Base-by-base conservation (phyloP, 140 eudicot species). In the Anethum foeniculum region DNA sequence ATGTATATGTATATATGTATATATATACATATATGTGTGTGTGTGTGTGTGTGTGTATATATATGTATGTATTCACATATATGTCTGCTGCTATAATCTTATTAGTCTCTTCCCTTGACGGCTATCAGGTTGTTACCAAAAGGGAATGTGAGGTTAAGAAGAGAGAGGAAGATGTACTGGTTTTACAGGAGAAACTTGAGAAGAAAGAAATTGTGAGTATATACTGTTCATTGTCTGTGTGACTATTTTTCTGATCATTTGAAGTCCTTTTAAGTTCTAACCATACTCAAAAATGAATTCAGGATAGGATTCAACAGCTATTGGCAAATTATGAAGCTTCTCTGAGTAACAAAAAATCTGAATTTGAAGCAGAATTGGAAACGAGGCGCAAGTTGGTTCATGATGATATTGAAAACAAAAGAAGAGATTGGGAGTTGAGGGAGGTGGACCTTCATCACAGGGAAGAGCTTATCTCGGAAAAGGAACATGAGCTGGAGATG, bases 371-470 rank as follows among this genome's bases (percentile, higher is more conserved):
- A 16, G 89, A 95, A 80, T 81, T 91, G 81, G 91, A 89, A 83
- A 76, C 47, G 84, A 92, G 88, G 65, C 90, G 89, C 60, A 95
- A 89, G 79, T 77, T 81, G 83, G 88, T 87, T 84, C 96, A 92
- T 51, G 96, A 90, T 51, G 93, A 88, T 73, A 86, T 92, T 60
- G 91, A 90, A 84, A 80, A 76, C 83, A 95, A 86, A 83, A 92
- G 97, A 84, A 91, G 97, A 74, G 91, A 87, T 73, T 93, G 97
- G 87, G 99, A 95, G 83, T 87, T 95, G 84, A 88, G 87, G 82
- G 99, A 95, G 79, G 84, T 95, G 78, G 97, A 95, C 87, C 79
- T 95, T 60, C 87, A 81, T 85, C 97, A 92, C 38, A 84, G 86
- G 27, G 97, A 95, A 83, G 97, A 95, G 67, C 41, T 83, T 27